Evolutionary conservation across 2,329 filamentous ascomycete species (phyloP), one percentile per base, ranked within the genome.

Genomic region (Lachnellula occidentalis): DNA sequence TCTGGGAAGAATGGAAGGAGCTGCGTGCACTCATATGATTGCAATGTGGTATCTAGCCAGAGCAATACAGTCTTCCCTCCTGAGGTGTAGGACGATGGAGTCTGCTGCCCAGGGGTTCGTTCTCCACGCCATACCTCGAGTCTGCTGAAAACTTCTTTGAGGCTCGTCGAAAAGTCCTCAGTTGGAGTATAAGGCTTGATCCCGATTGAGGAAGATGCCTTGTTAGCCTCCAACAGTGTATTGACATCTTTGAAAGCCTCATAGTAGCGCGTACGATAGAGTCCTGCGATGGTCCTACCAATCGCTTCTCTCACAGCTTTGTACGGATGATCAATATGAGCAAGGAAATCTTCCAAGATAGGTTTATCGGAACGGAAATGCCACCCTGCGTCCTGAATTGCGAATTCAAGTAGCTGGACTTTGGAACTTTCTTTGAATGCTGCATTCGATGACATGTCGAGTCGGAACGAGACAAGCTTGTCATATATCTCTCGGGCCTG

Each of bases 401-500:
- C 82, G 62, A 95, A 90, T 63, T 96, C 90, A 17, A 99, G 77
- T 31, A 99, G 76, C 61, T 94, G 87, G 15, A 99, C 90, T 74
- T 97, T 96, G 27, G 92, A 95, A 53, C 92, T 96, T 70, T 99
- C 95, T 70, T 99, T 99, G 79, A 99, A 99, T 0, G 94, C 94
- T 4, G 95, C 94, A 68, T 97, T 96, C 0, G 92, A 96, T 5
- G 83, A 78, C 86, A 97, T 92, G 69, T 99, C 94, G 9, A 99
- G 78, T 31, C 90, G 82, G 80, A 97, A 97, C 51, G 85, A 83
- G 46, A 87, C 82, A 19, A 99, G 77, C 71, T 84, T 87, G 60
- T 94, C 87, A 36, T 96, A 82, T 59, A 99, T 79, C 61, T 95
- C 92, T 76, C 88, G 91, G 3, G 85, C 85, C 59, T 92, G 84